phyloP scores from a whole-genome alignment of 768 basidiomycete genomes.

The Clathrus columnatus region DNA sequence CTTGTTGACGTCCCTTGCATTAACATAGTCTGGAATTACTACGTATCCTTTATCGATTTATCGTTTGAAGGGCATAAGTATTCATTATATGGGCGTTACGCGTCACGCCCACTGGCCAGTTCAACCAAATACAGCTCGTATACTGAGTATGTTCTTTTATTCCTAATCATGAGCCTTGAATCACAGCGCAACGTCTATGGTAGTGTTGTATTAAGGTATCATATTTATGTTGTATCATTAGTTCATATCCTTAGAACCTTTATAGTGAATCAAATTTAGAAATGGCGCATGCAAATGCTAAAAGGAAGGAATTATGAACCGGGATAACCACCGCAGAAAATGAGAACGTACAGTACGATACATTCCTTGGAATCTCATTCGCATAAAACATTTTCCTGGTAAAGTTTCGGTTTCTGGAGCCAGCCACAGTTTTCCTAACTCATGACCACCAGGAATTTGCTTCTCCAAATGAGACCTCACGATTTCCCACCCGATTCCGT shows the following conservation, averaged over 20 bases:
- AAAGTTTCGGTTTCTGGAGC: constrained; percentile 38
- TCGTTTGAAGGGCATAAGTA: no score
- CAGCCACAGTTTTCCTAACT: constrained; percentile 42
- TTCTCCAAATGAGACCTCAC: constrained; percentile 37
- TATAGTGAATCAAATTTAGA: constrained; percentile 46
- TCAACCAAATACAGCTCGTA: no score
- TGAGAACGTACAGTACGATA: constrained; percentile 39
- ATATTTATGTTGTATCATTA: background rate
- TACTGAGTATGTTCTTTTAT: no score
- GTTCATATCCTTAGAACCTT: constrained; percentile 25
- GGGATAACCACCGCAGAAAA: background rate
- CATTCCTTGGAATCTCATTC: constrained; percentile 50
- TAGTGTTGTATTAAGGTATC: no score
- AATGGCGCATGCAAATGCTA: constrained; percentile 49
- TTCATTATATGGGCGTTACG: no score
- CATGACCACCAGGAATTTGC: constrained; percentile 38
- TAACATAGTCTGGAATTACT: no score
- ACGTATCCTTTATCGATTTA: no score
- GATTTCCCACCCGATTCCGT: constrained; percentile 43
- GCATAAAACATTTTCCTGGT: constrained; percentile 47
- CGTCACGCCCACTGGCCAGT: no score
- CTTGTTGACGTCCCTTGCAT: no score
- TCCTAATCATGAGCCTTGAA: no score
- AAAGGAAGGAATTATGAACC: constrained; percentile 1
- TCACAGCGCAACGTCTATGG: no score